Base-by-base conservation (phyloP, 192 early-diverging fungal species). In the Linnemannia zychae region DNA sequence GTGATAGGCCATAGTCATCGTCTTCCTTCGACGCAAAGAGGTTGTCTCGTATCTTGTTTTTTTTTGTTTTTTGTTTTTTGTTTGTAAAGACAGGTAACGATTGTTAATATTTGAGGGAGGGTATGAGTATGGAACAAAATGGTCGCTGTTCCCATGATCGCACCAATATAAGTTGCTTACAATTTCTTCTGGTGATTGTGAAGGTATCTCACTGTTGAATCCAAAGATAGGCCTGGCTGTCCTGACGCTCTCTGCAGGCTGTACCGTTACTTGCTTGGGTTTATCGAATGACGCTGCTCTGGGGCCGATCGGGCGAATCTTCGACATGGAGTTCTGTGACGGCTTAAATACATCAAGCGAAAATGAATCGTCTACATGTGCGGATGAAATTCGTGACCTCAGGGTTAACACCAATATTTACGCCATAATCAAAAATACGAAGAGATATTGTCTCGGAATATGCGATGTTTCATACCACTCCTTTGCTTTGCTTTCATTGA, bases 131-230 rank as follows among this genome's bases (percentile, higher is more conserved):
- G 9, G 40, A 44, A 44, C 40, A 44, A 44, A 44, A 44, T 44
- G 3, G 40, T 44, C 40, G 9, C 9, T 9, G 9, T 44, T 3
- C 3, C 4, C 31, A 53, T 4, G 11, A 28, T 20, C 7, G 53
- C 16, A 17, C 69, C 37, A 71, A 68, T 2, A 4, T 28, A 37
- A 0, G n/a, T 53, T 7, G 38, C 78, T 11, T 75, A 81, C 79
- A 17, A 81, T 75, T 37, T 81, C 79, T 48, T 81, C 79, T 1
- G 67, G 63, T 15, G 79, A 81, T 33, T 82, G 80, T 6, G 74
- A 72, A 38, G 80, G 79, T 33, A 81, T 75, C 70, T 74, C 67
- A 48, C 49, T 75, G 15, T 52, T 81, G 20, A 71, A 71, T 11
- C 79, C 79, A 71, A 75, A 81, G 37, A 47, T 44, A 6, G 79